Evolutionary conservation across 1,284 basidiomycete species (phyloP), one percentile per base, ranked within the genome.

Genomic region (Marasmius fiardii): DNA sequence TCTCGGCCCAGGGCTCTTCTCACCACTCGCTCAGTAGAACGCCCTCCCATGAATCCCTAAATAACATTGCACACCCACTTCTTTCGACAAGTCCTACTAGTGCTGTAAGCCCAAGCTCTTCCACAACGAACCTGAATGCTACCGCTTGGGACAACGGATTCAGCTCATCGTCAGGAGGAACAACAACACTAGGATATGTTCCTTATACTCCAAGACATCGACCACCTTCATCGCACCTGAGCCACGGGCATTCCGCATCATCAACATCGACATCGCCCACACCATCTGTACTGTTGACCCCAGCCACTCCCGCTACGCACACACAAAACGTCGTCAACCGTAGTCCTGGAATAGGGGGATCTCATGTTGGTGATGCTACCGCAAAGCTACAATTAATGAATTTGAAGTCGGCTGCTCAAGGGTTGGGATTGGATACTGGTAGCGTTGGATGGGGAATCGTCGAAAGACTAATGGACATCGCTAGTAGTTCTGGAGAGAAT

Each of bases 381-480:
- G 83, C 77, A 59, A 85, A 83, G 64, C 70, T 92, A 5, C 90
- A 93, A 66, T 71, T 92, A 18, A 87, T 92, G 72, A 88, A 86
- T 64, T 74, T 95, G 56, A 93, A 91, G 70, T 85, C 90, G 1
- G 86, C 86, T 1, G 88, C 85, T 1, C 92, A 95, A 69, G 75
- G 75, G 56, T 78, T 91, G 18, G 91, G 91, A 0, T 71, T 93
- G 45, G 87, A 86, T 56, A 78, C 80, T 23, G 80, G 77, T 20
- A 88, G 83, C 55, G 71, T 91, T 44, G 93, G 93, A 1, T 93
- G 91, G 91, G 83, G 83, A 18, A 91, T 95, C 50, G 74, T 95
- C 47, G 92, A 95, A 70, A 84, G 82, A 59, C 75, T 95, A 21
- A 81, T 88, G 4, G 76, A 43, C 20, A 48, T 54, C 24, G 53